These are phyloP conservation scores for Prunus padus DNA, from an alignment of 306 rosid genomes.

Conservation along the genomic window DNA sequence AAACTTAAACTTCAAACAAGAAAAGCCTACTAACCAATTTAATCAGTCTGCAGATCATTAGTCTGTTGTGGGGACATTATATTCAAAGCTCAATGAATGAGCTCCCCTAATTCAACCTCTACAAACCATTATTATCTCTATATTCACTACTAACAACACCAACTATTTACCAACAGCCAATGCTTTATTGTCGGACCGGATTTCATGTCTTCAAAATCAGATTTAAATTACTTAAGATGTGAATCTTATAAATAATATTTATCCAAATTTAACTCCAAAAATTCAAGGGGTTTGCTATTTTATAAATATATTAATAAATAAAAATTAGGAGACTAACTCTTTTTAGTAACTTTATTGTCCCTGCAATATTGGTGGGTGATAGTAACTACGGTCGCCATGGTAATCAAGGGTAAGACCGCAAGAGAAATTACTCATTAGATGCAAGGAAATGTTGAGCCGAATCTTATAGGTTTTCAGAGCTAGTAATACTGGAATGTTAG, in stretches of 20 bases:
- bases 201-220: background rate
- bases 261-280: background rate
- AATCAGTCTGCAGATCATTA: background rate
- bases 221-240: background rate
- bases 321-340: background rate
- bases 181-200: background rate
- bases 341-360: background rate
- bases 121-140: background rate
- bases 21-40: background rate
- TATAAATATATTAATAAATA: background rate
- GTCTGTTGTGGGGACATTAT: background rate
- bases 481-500: too few relatives aligned
- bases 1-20: background rate
- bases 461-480: background rate
- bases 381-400: background rate
- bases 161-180: background rate
- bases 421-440: background rate
- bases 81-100: background rate
- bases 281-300: background rate
- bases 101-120: background rate
- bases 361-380: background rate
- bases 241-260: background rate
- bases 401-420: background rate
- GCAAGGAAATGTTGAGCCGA: background rate
- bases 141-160: background rate